Evolutionary conservation across 768 basidiomycete genomes (phyloP), one percentile per base, ranked within the genome.

Genomic region (Leccinum obscurum): DNA sequence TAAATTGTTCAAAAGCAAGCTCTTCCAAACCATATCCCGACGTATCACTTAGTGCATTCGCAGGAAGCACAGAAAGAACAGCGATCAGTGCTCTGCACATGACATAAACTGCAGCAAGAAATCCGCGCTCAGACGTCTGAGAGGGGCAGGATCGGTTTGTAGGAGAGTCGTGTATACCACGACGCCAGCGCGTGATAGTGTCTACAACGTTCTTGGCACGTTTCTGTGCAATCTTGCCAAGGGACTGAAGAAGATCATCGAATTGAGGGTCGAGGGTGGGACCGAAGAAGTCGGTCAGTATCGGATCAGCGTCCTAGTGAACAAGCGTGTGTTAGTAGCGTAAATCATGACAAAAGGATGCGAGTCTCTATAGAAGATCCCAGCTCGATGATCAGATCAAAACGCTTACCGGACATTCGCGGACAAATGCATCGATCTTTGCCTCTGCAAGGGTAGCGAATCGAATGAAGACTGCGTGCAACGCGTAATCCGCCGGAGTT

Each of bases 61-160:
- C 89, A 1, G 88, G 80, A 28, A 92, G 80, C 17, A 83, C 78
- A 41, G 87, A 84, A 57, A 95, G 81, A 13, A 95, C 84, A 2
- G 84, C 86, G 28, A 93, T 87, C 20, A 96, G 80, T 4, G 91
- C 88, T 54, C 94, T 85, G 68, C 92, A 95, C 86, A 93, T 89
- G 68, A 98, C 85, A 70, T 94, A 96, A 41, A 91, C 89, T 1
- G 92, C 86, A 6, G 92, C 89, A 4, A 95, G 80, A n/a, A 85
- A 84, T 70, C 88, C 87, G 32, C 89, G 86, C 70, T 91, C 91
- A 15, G 79, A 78, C 37, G 64, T 66, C 26, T 73, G 73, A 30
- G 70, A 59, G 55, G 75, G 53, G 46, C 74, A 62, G 20, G 78
- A 58, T 48, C 69, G 61, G n/a, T 56, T 61, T 15, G 78, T 73